Evolutionary conservation across 1,284 basidiomycete species (phyloP), one percentile per base, ranked within the genome.

Genomic region (Leccinum pallidistipes): DNA sequence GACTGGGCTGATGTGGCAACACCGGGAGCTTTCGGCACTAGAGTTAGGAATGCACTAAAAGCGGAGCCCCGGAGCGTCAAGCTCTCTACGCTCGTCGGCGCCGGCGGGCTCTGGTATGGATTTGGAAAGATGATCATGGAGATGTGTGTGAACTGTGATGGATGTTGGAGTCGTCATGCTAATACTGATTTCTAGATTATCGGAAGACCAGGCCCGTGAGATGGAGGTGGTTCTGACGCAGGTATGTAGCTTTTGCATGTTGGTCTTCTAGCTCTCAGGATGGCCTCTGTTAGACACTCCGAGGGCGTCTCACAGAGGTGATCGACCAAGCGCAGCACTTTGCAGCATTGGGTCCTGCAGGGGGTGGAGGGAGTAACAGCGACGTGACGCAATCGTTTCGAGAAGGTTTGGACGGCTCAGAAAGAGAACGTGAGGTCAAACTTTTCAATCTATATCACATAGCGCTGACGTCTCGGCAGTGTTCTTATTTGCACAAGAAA

Each of bases 281-380:
- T 53, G 47, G 57, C 27, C 56, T 63, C 47, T 12, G 3, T 57
- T 50, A 95, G 92, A 87, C 94, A 32, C 95, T 96, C 76, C 84
- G 84, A 16, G 81, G 83, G 49, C 90, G 94, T 31, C 80, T 96
- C 0, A 83, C 89, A 1, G 88, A 95, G 66, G 81, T 94, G 18
- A 86, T 95, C 65, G 94, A 97, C 74, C 91, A 96, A 71, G 91
- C 94, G 1, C 92, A 95, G 63, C 93, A 97, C 69, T 93, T 93
- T 76, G 91, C 89, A 31, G 86, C 90, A 0, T 80, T 92, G 10
- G 86, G 86, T 14, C 80, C 83, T 24, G 80, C 81, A 45, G 85
- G 86, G 58, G 81, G 80, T 38, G 79, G 81, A 45, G 75, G 78
- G n/a, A 79, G 81, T 11, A 78, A 79, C 21, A 83, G 83, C 24